Base-by-base conservation (phyloP, 306 rosid genomes). In the Coriaria nepalensis region DNA sequence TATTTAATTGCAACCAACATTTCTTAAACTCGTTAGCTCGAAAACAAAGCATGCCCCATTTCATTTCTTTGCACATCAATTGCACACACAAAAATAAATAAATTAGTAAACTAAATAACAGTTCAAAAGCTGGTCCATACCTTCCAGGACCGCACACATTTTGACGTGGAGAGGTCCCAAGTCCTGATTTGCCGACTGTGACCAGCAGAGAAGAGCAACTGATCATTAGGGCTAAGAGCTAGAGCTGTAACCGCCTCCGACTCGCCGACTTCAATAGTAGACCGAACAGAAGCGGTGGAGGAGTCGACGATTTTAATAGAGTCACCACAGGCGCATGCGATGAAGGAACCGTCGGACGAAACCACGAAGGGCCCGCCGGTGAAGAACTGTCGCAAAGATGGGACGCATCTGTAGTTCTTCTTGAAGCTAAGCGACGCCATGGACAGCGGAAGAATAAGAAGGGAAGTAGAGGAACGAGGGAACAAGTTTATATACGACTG, bases 141-240 rank as follows among this genome's bases (percentile, higher is more conserved):
- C 98, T 84, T 90, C 98, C 98, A 90, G 7, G 98, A 81, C 38
- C 83, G 85, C 8, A 79, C 62, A 58, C 94, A 75, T 56, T 81
- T 79, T 44, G 75, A 69, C 0, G 87, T 79, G 52, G 87, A 57
- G 49, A 90, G 72, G 47, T 90, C 95, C 94, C 98, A 85, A 5
- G 77, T 93, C 61, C 82, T 77, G 44, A 90, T 85, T 72, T 77
- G 92, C 40, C 92, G 80, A 50, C 82, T 79, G 66, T 90, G 92
- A 32, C 83, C 68, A 2, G 95, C 62, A 20, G 87, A 75, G 69
- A 90, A 85, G 43, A 85, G 94, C 4, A 81, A 40, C 41, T 60
- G 65, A 32, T 81, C 87, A 45, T 85, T 54, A 5, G 98, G 94
- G 64, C 82, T 70, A 5, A 90, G 78, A 5, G 74, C 59, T 49